Conservation (phyloP, 768 basidiomycete genomes). For the Macrolepiota fuliginosa region DNA sequence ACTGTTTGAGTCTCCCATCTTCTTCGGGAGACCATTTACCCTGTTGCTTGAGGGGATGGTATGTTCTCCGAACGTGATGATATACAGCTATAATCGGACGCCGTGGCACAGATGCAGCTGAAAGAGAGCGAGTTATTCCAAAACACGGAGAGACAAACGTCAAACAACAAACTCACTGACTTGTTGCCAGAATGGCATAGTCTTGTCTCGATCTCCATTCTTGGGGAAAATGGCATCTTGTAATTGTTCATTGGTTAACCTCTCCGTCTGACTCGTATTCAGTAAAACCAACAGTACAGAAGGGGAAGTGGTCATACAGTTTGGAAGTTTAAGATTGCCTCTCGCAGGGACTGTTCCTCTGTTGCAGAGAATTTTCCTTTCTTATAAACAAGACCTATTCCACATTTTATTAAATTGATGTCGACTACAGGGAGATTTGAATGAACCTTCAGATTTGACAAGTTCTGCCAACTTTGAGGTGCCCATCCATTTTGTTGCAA, state of each 20-base stretch:
- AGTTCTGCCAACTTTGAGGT: slow-evolving; percentile 66
- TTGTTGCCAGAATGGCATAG: slow-evolving; percentile 76
- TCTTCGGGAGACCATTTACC: slow-evolving; percentile 71
- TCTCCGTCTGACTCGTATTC: slow-evolving; percentile 37
- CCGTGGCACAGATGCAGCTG: slow-evolving; percentile 68
- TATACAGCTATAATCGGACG: slow-evolving; percentile 84
- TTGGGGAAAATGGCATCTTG: slow-evolving; percentile 67
- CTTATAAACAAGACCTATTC: slow-evolving; percentile 76
- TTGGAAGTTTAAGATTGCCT: slow-evolving; percentile 64
- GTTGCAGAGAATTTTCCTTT: slow-evolving; percentile 85
- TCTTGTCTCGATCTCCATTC: slow-evolving; percentile 49
- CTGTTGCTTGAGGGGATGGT: slow-evolving; percentile 67
- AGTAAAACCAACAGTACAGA: slow-evolving; percentile 2
- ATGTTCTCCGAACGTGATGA: slow-evolving; percentile 69
- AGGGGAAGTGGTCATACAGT: slow-evolving; percentile 36
- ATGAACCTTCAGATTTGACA: slow-evolving; percentile 62
- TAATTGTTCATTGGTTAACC: slow-evolving; percentile 54
- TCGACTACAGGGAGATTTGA: background rate
- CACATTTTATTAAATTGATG: background rate
- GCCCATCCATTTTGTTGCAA: slow-evolving; percentile 80
- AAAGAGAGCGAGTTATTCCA: slow-evolving; percentile 8
- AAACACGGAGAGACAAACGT: background rate
- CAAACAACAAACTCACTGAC: slow-evolving; percentile 51
- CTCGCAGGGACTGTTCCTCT: slow-evolving; percentile 64
- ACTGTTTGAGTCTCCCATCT: slow-evolving; percentile 65